Evolutionary conservation across 352 stramenopile genomes (phyloP), one percentile per base, ranked within the genome.

Genomic region (Globisporangium emineosum): DNA sequence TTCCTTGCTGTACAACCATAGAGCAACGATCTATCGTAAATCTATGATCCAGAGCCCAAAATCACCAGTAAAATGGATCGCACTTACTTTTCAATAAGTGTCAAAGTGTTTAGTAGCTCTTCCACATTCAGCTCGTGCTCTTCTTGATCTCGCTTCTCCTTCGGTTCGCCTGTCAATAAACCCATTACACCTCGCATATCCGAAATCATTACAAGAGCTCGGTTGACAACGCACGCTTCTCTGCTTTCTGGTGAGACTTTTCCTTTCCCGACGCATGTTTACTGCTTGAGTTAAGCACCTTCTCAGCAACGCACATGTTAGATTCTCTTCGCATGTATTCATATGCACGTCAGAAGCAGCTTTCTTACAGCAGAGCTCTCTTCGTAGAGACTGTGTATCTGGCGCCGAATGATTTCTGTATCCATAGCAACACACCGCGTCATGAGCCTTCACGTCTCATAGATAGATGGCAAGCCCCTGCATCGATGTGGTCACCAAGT

Each of bases 401-500:
- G 37, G 17, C 37, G 37, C 15, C 37, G 37, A 45, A 45, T 45
- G 37, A 45, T 45, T 7, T 45, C 37, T 45, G 37, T 7, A 8
- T 5, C 5, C 6, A 5, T 15, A 45, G n/a, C 13, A 45, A 43
- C 15, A 43, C 7, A 7, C 8, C 32, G 13, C 7, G 4, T 19
- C 15, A 13, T 19, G 5, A 43, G 5, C 35, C 2, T n/a, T 19
- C 35, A 43, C 13, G 12, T 43, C 5, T 43, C 12, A 43, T 43
- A 43, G 12, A 43, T 43, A 43, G 15, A n/a, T n/a, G 35, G 8
- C 35, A 19, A 6, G 19, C 15, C 19, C 35, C 13, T 43, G 0
- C 35, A 6, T 5, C 35, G 19, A 6, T 40, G 29, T 23, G 13
- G 49, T 19, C 47, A 65, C 60, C 60, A 53, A 59, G 51, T 12